These are phyloP conservation scores for Musa beccarii DNA, from an alignment of 176 grass and related monocot species.

Conservation along the genomic window DNA sequence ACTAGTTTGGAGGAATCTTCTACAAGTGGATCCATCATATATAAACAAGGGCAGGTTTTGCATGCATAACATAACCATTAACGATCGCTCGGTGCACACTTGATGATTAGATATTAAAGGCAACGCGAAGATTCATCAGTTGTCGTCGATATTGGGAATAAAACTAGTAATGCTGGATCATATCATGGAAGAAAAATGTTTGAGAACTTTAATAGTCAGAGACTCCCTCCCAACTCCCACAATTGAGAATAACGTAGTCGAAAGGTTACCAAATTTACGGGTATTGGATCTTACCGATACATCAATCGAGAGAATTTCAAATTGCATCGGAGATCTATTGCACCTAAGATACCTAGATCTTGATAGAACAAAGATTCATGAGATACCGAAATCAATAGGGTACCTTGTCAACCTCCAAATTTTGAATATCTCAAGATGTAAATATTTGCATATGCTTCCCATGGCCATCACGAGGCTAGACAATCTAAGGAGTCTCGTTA, in stretches of 20 bases:
- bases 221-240: too few relatives aligned
- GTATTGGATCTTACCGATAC: slow-evolving; percentile 4
- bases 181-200: slow-evolving; percentile 54
- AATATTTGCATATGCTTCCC: slow-evolving; percentile 17
- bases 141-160: slow-evolving; percentile 43
- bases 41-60: neutral
- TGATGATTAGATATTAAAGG: neutral
- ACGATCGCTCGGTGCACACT: too few relatives aligned
- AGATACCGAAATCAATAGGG: too few relatives aligned
- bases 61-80: too few relatives aligned
- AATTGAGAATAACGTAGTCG: neutral
- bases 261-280: neutral
- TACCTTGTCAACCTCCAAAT: too few relatives aligned
- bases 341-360: slow-evolving; percentile 4
- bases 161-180: slow-evolving; percentile 41
- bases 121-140: neutral
- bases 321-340: slow-evolving; percentile 13
- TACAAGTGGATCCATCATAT: neutral
- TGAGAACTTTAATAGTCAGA: slow-evolving; percentile 40
- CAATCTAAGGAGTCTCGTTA: slow-evolving; percentile 18
- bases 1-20: slow-evolving; percentile 25
- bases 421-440: neutral
- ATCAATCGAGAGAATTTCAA: too few relatives aligned
- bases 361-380: too few relatives aligned
- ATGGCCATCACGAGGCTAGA: too few relatives aligned